These are phyloP conservation scores for Nitzschia sp. DNA, from an alignment of 108 stramenopile species.

Conservation along the genomic window DNA sequence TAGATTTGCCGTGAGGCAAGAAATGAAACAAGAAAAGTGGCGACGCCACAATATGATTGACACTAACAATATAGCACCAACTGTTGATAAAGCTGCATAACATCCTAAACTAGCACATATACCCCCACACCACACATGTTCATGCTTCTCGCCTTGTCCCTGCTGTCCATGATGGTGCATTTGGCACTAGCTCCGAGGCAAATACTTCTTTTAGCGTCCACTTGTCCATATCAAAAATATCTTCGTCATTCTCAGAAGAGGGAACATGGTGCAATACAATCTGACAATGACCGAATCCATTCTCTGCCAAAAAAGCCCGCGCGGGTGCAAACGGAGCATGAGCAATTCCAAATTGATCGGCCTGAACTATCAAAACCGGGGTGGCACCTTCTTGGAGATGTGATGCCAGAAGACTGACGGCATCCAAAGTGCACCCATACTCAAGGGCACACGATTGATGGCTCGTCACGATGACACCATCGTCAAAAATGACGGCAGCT, in stretches of 20 bases:
- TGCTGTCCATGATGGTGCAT: conserved; percentile 37
- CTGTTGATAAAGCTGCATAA: too few relatives aligned
- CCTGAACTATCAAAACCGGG: conserved; percentile 57
- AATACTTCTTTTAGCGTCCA: conserved; percentile 21
- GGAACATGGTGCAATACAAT: conserved; percentile 54
- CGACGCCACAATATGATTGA: neutral
- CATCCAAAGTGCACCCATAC: conserved; percentile 87
- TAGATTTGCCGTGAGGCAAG: neutral
- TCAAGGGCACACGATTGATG: conserved; percentile 72
- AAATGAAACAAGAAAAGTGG: neutral
- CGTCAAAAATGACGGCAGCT: conserved; percentile 72
- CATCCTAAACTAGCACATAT: too few relatives aligned
- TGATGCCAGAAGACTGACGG: conserved; percentile 69
- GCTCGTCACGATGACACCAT: conserved; percentile 54
- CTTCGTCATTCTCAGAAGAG: neutral
- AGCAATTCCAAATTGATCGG: conserved; percentile 83
- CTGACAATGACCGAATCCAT: conserved; percentile 62
- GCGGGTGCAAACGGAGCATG: conserved; percentile 87
- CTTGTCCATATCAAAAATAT: conserved; percentile 8
- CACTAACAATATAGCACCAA: neutral
- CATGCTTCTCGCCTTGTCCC: neutral
- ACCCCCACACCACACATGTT: too few relatives aligned
- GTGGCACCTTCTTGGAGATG: conserved; percentile 30
- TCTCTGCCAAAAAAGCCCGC: conserved; percentile 73
- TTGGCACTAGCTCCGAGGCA: conserved; percentile 38